Base-by-base conservation (phyloP, 148 eudicot species). In the Nyssa sinensis region DNA sequence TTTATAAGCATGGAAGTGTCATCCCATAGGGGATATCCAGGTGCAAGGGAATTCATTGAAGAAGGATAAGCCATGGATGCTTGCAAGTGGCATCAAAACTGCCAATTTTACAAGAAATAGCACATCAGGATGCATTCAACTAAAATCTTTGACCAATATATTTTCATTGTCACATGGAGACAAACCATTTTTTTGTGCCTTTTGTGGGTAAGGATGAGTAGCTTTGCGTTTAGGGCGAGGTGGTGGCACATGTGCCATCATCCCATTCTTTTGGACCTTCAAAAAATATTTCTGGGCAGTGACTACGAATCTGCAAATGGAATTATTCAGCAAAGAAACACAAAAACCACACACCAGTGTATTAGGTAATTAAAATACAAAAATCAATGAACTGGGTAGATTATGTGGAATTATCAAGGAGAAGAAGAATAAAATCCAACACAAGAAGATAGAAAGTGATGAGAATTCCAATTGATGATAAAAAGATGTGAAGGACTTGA, bases 151-250 rank as follows among this genome's bases (percentile, higher is more conserved):
- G 2, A 53, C 29, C 27, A 63, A 5, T 62, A 39, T 25, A 12
- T 41, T 41, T 59, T 35, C 21, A 47, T 64, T 61, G 30, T 29
- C 31, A 19, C 32, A 65, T 39, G 58, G 23, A 44, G 58, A 81
- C 89, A 84, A 73, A 93, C 98, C 92, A 82, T 89, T 89, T 88
- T 85, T 91, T n/a, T 86, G 86, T 34, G 96, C 87, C 74, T 93
- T 93, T 66, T 91, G 98, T 7, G 98, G 98, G 77, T 93, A 93
- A 78, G 98, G 98, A 84, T 93, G 98, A 75, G 98, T 64, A 49
- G 98, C 97, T 77, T 91, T 93, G 72, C 98, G 88, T 81, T 93
- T 93, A 24, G 98, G 96, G 47, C 98, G 98, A 66, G 98, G 96
- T 47, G 98, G 98, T 37, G 98, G 98, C 41, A 93, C 94, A 84